Evolutionary conservation across 495 filamentous ascomycete species (phyloP).

Genomic region (Xylaria scruposa): DNA sequence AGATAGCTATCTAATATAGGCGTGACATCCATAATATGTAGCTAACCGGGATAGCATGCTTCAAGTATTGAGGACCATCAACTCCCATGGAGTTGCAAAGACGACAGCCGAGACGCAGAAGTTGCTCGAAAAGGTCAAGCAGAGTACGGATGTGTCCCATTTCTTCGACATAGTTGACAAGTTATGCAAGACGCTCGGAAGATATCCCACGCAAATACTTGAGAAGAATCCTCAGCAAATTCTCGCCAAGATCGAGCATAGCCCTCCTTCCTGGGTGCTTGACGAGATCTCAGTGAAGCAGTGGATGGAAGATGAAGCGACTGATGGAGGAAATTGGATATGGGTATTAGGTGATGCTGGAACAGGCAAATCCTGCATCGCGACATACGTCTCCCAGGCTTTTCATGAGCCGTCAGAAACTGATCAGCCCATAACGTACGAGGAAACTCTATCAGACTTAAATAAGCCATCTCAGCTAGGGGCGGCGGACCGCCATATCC

Average conservation of each 20-base stretch:
- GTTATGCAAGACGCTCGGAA: background rate
- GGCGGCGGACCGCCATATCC: background rate
- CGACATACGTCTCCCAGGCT: slow-evolving; percentile 1
- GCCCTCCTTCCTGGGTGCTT: slow-evolving; percentile 5
- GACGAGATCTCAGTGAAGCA: background rate
- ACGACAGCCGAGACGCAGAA: background rate
- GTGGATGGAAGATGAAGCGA: background rate
- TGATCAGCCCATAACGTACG: background rate
- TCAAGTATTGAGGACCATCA: background rate
- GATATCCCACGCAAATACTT: background rate
- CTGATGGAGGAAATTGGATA: background rate
- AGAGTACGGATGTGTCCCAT: background rate
- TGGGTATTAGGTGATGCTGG: slow-evolving; percentile 7
- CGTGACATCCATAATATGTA: background rate
- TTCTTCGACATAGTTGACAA: background rate
- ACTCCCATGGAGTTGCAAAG: background rate
- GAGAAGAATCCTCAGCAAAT: slow-evolving; percentile 13
- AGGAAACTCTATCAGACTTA: background rate
- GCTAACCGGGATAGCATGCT: background rate
- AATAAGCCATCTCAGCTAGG: background rate
- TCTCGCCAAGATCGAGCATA: slow-evolving; percentile 10
- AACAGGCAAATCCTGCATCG: slow-evolving; percentile 4
- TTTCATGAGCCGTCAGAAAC: background rate
- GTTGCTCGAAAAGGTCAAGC: background rate
- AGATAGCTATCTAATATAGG: background rate